Evolutionary conservation across 2,329 filamentous ascomycete genomes (phyloP), one percentile per base, ranked within the genome.

Genomic region (Trichophyton rubrum): DNA sequence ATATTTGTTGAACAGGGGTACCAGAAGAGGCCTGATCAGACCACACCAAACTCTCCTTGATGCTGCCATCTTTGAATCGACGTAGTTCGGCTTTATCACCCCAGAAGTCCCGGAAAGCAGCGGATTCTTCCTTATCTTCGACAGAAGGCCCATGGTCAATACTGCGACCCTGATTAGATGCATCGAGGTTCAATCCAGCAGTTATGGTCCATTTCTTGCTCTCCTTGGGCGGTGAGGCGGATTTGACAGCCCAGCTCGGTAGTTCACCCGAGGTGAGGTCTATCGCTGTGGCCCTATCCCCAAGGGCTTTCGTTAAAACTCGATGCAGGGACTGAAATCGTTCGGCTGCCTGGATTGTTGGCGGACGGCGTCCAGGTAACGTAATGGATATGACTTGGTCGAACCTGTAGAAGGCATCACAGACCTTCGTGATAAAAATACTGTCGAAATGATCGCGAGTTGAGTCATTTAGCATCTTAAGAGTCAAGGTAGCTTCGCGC

Each of bases 61-160:
- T 96, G 67, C 87, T 92, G 22, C 93, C 93, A 68, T 97, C 90
- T 68, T 91, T 95, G 78, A 99, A 99, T 20, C 93, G 88, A 65
- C 93, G 84, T 53, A 99, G 79, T 72, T 99, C 93, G 1, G 93
- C 84, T 71, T 93, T 95, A 8, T 92, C 87, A 5, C 92, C 93
- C 93, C 95, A 99, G 71, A 99, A 97, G 38, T 86, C 83, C 40
- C 89, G 88, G 72, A 96, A 99, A 35, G 80, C 81, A 8, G 85
- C 84, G 24, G 90, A 87, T 64, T 90, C 89, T 64, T 87, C 85
- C 72, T 92, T 90, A 63, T 93, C 83, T 69, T 97, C 91, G 1
- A 90, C 89, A 0, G 86, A 77, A 3, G 93, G 93, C 0, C 93
- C 93, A 70, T 90, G 88, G 66, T 99, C 93, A 64, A 96, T 88